phyloP scores from a whole-genome alignment of 306 rosid species.

The Cucumis melo region DNA sequence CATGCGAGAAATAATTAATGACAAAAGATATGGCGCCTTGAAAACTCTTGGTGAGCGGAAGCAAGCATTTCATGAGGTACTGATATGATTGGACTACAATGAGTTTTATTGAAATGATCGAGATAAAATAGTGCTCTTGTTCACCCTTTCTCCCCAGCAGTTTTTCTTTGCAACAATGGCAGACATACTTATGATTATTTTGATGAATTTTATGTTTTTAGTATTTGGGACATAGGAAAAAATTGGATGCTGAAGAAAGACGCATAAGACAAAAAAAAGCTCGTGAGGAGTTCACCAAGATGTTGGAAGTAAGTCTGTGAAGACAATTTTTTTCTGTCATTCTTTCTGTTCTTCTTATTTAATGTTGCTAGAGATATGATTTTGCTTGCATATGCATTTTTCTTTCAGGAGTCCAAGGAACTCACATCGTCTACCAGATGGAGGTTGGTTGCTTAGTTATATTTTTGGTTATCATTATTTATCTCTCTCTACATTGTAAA shows the following conservation, averaged over 20 bases:
- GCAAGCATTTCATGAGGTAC: conserved; percentile 98
- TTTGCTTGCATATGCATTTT: conserved; percentile 12
- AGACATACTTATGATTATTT: neutral
- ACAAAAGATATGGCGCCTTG: conserved; percentile 83
- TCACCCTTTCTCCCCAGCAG: neutral
- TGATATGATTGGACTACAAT: conserved; percentile 9
- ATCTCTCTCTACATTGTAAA: neutral
- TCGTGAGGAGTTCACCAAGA: conserved; percentile 87
- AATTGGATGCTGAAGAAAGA: conserved; percentile 93
- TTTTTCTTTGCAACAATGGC: neutral
- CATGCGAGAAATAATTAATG: conserved; percentile 91
- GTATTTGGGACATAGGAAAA: conserved; percentile 97
- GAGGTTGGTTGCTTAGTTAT: conserved; percentile 43
- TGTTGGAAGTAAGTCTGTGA: conserved; percentile 76
- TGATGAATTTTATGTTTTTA: conserved; percentile 20
- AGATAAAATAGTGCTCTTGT: neutral
- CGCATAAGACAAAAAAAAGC: conserved; percentile 92
- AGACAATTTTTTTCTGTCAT: neutral
- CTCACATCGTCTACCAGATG: conserved; percentile 86
- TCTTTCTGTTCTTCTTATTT: neutral
- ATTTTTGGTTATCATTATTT: conserved; percentile 2
- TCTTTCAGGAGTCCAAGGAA: conserved; percentile 79
- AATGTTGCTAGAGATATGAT: neutral
- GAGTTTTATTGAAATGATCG: neutral
- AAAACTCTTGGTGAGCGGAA: conserved; percentile 96